phyloP scores from a whole-genome alignment of 2,329 filamentous ascomycete species.

The Pseudovirgaria hyperparasitica region DNA sequence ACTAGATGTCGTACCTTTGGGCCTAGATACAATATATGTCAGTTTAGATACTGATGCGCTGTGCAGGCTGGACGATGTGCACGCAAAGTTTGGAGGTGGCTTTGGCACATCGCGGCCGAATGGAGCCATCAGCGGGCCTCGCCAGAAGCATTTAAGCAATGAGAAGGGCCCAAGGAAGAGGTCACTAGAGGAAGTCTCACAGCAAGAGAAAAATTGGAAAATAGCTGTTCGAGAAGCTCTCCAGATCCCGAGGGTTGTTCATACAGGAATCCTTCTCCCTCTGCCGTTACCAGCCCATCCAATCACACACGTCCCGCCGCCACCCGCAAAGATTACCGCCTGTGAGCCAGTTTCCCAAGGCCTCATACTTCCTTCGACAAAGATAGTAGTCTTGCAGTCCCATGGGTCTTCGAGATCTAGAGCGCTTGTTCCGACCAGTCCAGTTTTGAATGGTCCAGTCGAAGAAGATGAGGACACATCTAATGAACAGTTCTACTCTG shows the following conservation, averaged over 20 bases:
- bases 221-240: slow-evolving; percentile 58
- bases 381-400: slow-evolving; percentile 65
- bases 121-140: slow-evolving; percentile 16
- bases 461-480: slow-evolving; percentile 66
- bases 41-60: slow-evolving; percentile 71
- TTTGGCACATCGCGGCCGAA: slow-evolving; percentile 27
- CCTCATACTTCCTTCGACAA: slow-evolving; percentile 61
- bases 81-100: slow-evolving; percentile 66
- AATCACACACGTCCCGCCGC: slow-evolving; percentile 71
- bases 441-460: slow-evolving; percentile 40
- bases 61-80: slow-evolving; percentile 67
- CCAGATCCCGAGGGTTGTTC: slow-evolving; percentile 60
- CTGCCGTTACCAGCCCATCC: slow-evolving; percentile 67
- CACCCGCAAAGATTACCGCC: slow-evolving; percentile 77
- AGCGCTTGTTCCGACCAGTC: slow-evolving; percentile 27
- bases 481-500: slow-evolving; percentile 87
- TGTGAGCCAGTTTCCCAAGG: slow-evolving; percentile 93
- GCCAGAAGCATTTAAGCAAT: slow-evolving; percentile 21
- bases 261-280: slow-evolving; percentile 71
- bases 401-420: slow-evolving; percentile 39
- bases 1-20: slow-evolving; percentile 66
- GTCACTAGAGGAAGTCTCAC: slow-evolving; percentile 10
- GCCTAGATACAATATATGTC: slow-evolving; percentile 76
- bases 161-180: slow-evolving; percentile 14
- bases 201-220: slow-evolving; percentile 22